These are phyloP conservation scores for Trichocladium uniseriatum DNA, from an alignment of 495 filamentous ascomycete species.

Conservation along the genomic window DNA sequence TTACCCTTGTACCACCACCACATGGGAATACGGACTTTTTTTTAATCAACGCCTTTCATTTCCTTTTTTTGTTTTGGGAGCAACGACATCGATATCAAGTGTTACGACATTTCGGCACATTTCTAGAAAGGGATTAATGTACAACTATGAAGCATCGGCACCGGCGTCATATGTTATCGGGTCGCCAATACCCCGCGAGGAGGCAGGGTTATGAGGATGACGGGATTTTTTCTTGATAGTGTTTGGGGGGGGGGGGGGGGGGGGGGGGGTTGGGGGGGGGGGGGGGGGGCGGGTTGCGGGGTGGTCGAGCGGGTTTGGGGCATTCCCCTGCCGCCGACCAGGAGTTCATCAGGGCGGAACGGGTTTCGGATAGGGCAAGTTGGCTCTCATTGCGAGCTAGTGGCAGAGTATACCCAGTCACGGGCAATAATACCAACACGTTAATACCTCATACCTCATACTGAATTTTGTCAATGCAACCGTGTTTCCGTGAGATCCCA, in stretches of 20 bases:
- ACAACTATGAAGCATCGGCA: constrained; percentile 18
- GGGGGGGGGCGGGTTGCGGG: not conserved
- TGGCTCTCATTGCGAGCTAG: constrained; percentile 1
- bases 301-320: not conserved
- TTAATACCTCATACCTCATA: not conserved
- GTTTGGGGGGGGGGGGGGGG: not conserved
- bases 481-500: not conserved
- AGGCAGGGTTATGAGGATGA: constrained; percentile 11
- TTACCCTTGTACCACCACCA: constrained; percentile 26
- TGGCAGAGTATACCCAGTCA: too few species aligned
- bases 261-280: not conserved
- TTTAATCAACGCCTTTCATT: constrained; percentile 21
- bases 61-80: constrained; percentile 6
- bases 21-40: constrained; percentile 20
- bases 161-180: constrained; percentile 20
- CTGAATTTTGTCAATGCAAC: not conserved
- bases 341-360: not conserved
- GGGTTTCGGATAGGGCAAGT: not conserved
- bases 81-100: constrained; percentile 16
- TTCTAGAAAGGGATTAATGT: constrained; percentile 17
- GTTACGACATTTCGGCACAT: constrained; percentile 11
- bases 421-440: constrained; percentile 1
- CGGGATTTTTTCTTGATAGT: not conserved
- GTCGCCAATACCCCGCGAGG: constrained; percentile 16
- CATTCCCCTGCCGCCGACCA: not conserved